Evolutionary conservation across 768 basidiomycete species (phyloP).

Genomic region (Auricularia heimuer): DNA sequence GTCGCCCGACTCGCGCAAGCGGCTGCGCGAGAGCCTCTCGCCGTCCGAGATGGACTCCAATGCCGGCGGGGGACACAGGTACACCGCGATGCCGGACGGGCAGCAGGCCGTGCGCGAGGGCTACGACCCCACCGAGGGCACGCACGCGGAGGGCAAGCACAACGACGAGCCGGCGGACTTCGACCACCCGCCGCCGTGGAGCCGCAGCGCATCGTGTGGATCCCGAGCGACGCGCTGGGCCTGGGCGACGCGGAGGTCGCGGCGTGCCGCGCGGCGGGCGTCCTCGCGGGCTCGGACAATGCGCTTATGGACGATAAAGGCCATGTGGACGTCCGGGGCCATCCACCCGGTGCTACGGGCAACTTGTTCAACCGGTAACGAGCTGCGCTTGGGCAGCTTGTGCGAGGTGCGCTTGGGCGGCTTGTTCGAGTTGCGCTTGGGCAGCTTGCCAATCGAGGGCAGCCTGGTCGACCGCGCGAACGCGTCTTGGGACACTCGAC

Average conservation of each 20-base stretch:
- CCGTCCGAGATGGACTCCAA: slow-evolving; percentile 8
- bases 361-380: not conserved
- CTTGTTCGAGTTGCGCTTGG: not conserved
- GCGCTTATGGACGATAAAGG: slow-evolving; percentile 57
- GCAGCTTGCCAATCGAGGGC: too few relatives aligned
- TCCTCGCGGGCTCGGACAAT: slow-evolving; percentile 38
- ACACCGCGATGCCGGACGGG: slow-evolving; percentile 5
- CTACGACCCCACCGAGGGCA: not conserved
- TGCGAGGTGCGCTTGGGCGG: not conserved
- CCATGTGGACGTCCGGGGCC: slow-evolving; percentile 40
- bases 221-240: slow-evolving; percentile 66
- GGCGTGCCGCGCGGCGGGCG: slow-evolving; percentile 41
- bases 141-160: slow-evolving; percentile 13
- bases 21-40: slow-evolving; percentile 12
- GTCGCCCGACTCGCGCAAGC: slow-evolving; percentile 6
- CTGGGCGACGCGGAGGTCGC: slow-evolving; percentile 50
- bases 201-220: slow-evolving; percentile 75
- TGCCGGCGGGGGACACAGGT: slow-evolving; percentile 7
- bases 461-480: too few relatives aligned
- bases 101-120: not conserved
- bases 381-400: not conserved
- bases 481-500: too few relatives aligned
- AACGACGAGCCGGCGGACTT: slow-evolving; percentile 36
- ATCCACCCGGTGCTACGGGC: slow-evolving; percentile 27
- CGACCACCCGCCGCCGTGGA: slow-evolving; percentile 69